These are phyloP conservation scores for Verticillium tricorpus DNA, from an alignment of 2,329 filamentous ascomycete species.

Conservation along the genomic window DNA sequence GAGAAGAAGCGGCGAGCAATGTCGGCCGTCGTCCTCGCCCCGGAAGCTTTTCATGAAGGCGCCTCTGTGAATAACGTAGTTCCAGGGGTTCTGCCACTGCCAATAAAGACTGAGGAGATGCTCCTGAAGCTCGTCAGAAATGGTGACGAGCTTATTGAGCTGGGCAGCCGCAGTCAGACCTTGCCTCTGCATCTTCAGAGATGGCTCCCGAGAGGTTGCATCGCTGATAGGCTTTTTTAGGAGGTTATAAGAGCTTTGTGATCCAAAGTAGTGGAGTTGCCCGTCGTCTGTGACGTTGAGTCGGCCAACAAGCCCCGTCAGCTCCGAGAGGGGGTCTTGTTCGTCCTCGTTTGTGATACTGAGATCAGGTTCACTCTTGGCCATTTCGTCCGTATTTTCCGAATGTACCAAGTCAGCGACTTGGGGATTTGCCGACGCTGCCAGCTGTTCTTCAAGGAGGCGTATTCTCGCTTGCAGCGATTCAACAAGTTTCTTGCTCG, in stretches of 20 bases:
- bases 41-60: constrained; percentile 13
- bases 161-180: constrained; percentile 10
- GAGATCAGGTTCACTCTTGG: neutral
- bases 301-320: constrained; percentile 9
- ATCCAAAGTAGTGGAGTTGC: constrained; percentile 19
- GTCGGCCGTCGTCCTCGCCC: constrained; percentile 7
- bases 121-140: constrained; percentile 16
- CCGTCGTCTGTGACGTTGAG: constrained; percentile 13
- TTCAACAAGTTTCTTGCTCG: constrained; percentile 19
- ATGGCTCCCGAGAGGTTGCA: constrained; percentile 1
- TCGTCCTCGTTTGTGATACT: constrained; percentile 2
- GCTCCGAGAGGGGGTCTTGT: constrained; percentile 9
- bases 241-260: constrained; percentile 17
- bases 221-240: constrained; percentile 1
- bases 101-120: constrained; percentile 21
- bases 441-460: constrained; percentile 11
- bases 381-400: neutral
- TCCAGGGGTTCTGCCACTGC: constrained; percentile 21
- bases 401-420: neutral
- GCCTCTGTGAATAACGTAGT: constrained; percentile 18
- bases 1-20: constrained; percentile 24
- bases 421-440: constrained; percentile 1
- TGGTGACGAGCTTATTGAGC: constrained; percentile 5
- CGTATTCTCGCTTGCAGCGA: constrained; percentile 14
- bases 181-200: constrained; percentile 5